phyloP scores from a whole-genome alignment of 169 alveolate genomes.

The Plasmodium relictum region DNA sequence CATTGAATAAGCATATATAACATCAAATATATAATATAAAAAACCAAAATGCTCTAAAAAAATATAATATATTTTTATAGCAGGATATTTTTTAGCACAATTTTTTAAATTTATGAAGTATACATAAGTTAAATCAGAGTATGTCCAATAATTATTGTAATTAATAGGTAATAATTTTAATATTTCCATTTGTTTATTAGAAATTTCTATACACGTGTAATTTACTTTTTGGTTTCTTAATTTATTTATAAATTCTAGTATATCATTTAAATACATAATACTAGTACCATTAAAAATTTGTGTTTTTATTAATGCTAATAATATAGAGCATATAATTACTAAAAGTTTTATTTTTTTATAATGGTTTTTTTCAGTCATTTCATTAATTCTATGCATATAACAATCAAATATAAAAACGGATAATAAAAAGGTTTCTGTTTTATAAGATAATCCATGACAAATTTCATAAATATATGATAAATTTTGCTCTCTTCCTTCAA shows the following conservation, averaged over 20 bases:
- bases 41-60: conserved; percentile 65
- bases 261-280: conserved; percentile 63
- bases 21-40: conserved; percentile 49
- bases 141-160: conserved; percentile 68
- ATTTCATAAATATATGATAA: conserved; percentile 62
- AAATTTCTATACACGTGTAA: conserved; percentile 67
- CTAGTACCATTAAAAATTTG: conserved; percentile 65
- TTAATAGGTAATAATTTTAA: conserved; percentile 49
- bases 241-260: conserved; percentile 45
- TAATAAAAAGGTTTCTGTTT: conserved; percentile 64
- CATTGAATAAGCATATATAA: conserved; percentile 69
- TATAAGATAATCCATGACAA: conserved; percentile 48
- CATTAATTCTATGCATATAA: conserved; percentile 49
- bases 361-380: conserved; percentile 55
- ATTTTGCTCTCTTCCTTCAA: conserved; percentile 45
- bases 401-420: conserved; percentile 69
- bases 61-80: conserved; percentile 61
- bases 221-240: conserved; percentile 33
- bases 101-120: conserved; percentile 65
- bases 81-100: conserved; percentile 69
- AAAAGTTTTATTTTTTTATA: conserved; percentile 55
- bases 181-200: conserved; percentile 70
- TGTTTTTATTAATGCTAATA: conserved; percentile 60
- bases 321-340: conserved; percentile 55
- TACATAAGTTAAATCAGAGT: conserved; percentile 66